Evolutionary conservation across 345 rosid genomes (phyloP).

Genomic region (Populus ilicifolia): DNA sequence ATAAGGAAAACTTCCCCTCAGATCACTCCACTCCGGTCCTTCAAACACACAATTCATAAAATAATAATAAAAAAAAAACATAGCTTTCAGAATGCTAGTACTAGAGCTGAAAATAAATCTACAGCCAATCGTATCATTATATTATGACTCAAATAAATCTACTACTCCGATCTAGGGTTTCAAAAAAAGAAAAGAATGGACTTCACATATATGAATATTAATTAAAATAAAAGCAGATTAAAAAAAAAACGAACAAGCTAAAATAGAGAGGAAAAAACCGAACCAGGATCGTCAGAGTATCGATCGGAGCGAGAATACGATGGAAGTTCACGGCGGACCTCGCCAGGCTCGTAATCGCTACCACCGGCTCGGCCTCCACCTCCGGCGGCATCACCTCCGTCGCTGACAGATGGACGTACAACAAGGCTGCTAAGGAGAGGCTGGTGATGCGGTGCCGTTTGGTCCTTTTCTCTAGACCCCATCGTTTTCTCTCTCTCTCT

Average conservation of each 20-base stretch:
- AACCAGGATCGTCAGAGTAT: conserved; percentile 57
- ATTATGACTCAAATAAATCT: background rate
- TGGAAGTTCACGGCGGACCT: conserved; percentile 59
- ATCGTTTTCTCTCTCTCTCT: conserved; percentile 20
- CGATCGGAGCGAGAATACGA: conserved; percentile 58
- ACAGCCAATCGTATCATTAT: background rate
- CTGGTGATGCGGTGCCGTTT: conserved; percentile 56
- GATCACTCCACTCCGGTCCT: background rate
- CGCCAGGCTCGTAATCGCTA: conserved; percentile 64
- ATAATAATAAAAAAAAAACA: background rate
- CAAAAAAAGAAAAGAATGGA: background rate
- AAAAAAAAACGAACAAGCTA: background rate
- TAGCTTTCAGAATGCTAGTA: background rate
- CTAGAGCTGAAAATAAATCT: background rate
- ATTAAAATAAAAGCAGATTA: background rate
- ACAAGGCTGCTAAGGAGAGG: conserved; percentile 80
- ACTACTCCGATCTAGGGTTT: background rate
- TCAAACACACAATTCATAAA: background rate
- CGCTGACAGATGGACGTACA: conserved; percentile 62
- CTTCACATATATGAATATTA: background rate
- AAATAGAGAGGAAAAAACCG: conserved; percentile 19
- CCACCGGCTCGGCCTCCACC: conserved; percentile 34
- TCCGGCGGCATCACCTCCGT: conserved; percentile 36
- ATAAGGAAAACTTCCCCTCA: background rate
- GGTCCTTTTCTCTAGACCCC: conserved; percentile 74